Evolutionary conservation across 768 basidiomycete genomes (phyloP), one percentile per base, ranked within the genome.

Genomic region (Leccinum imitatum): DNA sequence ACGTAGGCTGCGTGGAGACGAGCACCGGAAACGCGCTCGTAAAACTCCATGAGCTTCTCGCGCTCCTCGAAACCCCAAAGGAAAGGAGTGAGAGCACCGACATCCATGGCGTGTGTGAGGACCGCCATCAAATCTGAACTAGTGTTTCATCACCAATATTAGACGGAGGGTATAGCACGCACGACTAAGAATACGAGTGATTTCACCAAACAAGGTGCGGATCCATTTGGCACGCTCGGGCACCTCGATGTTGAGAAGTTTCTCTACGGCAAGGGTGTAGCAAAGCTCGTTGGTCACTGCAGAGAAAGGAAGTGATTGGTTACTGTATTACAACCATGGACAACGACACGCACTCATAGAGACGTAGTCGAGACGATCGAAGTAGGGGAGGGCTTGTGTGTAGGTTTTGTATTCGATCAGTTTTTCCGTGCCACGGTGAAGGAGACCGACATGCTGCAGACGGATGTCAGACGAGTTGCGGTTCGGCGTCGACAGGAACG

Each of bases 41-140:
- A 99, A 78, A 98, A 99, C 73, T 99, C 96, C 96, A 98, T 98
- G 63, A 98, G 86, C 81, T 99, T 99, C 79, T 98, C 96, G 58
- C 96, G 93, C 76, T 99, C 96, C 77, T 98, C 96, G 82, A 98
- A 98, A 67, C 96, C 96, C 95, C 96, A 99, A 31, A 99, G 81
- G 87, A 98, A 99, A 39, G 96, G 96, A 2, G 96, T 99, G 10
- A 99, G 85, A 59, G 93, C 96, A 73, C 96, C 96, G 63, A 99
- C 96, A 70, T 99, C 94, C 91, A 94, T 95, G 55, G 91, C 89
- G 75, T 95, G 93, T 2, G 95, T 92, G 46, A 99, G 84, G 61
- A 98, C 83, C 61, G 96, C 96, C 96, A 99, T 99, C 60, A 98
- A 79, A 71, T 99, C 91, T 92, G 62, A 14, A 27, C 11, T 46